A percentile compares a stretch with the other conserved stretches of the same genome.
Conservation (phyloP, 2,329 filamentous ascomycete genomes). For the Cytospora piceae region DNA sequence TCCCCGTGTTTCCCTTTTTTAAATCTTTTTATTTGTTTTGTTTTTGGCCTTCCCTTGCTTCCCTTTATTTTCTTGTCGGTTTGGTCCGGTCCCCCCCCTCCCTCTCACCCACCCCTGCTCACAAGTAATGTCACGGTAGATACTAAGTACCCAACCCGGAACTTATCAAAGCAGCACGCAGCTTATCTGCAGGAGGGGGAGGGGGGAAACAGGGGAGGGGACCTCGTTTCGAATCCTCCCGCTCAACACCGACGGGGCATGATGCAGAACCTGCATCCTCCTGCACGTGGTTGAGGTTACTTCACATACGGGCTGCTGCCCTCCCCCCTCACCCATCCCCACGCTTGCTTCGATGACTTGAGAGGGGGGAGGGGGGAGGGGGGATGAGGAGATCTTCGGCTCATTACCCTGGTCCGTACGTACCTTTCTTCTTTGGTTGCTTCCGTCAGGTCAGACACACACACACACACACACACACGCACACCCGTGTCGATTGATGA, state of each 20-base stretch:
- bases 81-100: background rate
- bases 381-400: background rate
- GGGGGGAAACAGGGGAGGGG: background rate
- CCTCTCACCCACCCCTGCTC: background rate
- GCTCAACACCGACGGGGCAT: constrained; percentile 31
- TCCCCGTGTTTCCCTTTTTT: background rate
- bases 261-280: constrained; percentile 22
- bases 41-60: background rate
- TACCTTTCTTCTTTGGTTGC: background rate
- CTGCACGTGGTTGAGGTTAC: constrained; percentile 19
- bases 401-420: background rate
- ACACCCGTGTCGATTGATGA: background rate
- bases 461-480: background rate
- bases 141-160: background rate
- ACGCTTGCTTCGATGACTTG: background rate
- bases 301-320: background rate
- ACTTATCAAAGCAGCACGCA: background rate
- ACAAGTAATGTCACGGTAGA: background rate
- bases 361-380: background rate
- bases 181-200: background rate
- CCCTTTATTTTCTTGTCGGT: background rate
- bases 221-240: constrained; percentile 31
- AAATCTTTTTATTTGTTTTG: background rate
- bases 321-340: too few relatives aligned
- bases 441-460: background rate